Conservation (phyloP, 495 filamentous ascomycete genomes). For the Durotheca rogersii region DNA sequence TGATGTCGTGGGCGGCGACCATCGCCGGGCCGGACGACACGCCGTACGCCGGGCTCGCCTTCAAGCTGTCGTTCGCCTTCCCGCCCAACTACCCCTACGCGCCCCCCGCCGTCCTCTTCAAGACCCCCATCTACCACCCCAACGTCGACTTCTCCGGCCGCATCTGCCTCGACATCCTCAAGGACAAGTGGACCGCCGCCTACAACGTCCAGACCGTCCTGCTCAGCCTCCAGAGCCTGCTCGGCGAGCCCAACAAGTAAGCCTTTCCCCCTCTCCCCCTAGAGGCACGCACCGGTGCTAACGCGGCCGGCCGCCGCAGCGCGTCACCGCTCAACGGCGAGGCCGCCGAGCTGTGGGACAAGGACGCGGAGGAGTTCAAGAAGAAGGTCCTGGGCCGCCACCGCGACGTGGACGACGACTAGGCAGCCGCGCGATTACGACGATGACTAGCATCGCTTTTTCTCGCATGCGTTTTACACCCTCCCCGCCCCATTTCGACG, state of each 20-base stretch:
- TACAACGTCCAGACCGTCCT: constrained; percentile 94
- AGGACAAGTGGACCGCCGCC: constrained; percentile 94
- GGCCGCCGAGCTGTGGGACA: constrained; percentile 95
- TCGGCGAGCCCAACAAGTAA: constrained; percentile 98
- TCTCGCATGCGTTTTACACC: constrained; percentile 14
- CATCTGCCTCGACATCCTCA: constrained; percentile 95
- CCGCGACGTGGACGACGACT: constrained; percentile 59
- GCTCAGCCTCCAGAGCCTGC: constrained; percentile 88
- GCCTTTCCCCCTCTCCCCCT: constrained; percentile 18
- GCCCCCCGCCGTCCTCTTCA: constrained; percentile 90
- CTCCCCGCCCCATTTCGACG: constrained; percentile 7
- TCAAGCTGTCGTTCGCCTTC: constrained; percentile 93
- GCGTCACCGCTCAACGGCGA: constrained; percentile 94
- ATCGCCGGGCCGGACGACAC: constrained; percentile 91
- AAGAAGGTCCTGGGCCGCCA: constrained; percentile 60
- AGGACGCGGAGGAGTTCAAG: constrained; percentile 84
- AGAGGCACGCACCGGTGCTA: not conserved
- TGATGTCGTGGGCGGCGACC: constrained; percentile 88
- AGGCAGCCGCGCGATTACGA: no score
- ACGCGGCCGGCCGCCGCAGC: constrained; percentile 56
- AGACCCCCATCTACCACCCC: constrained; percentile 90
- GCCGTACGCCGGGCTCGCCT: constrained; percentile 81
- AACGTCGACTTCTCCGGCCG: constrained; percentile 91
- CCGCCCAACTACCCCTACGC: constrained; percentile 91
- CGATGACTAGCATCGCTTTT: constrained; percentile 23